phyloP scores from a whole-genome alignment of 106 monocot genomes.

The Hemerocallis citrina region DNA sequence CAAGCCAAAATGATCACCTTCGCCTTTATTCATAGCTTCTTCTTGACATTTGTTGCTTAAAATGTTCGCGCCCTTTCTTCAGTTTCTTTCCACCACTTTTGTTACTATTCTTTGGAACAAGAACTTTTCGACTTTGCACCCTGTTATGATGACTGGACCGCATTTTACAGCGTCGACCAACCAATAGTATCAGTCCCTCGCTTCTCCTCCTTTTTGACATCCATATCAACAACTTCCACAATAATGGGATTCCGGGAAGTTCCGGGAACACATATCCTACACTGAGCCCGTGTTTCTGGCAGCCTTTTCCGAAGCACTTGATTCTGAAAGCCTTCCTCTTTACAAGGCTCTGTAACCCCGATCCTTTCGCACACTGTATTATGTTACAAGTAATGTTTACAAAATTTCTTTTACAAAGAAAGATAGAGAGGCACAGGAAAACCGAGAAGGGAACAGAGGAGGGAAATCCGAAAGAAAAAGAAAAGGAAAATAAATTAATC shows the following conservation, averaged over 20 bases:
- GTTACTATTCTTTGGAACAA: constrained; percentile 21
- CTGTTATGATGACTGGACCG: constrained; percentile 61
- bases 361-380: constrained; percentile 67
- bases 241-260: constrained; percentile 52
- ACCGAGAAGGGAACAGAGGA: too few relatives aligned
- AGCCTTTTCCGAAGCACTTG: constrained; percentile 70
- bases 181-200: constrained; percentile 69
- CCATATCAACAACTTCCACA: constrained; percentile 73
- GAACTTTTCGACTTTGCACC: constrained; percentile 70
- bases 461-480: too few relatives aligned
- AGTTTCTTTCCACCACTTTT: constrained; percentile 6
- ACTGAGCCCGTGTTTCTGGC: constrained; percentile 55
- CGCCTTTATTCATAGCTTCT: constrained; percentile 36
- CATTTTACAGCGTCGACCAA: constrained; percentile 56
- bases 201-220: constrained; percentile 53
- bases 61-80: constrained; percentile 26
- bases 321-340: constrained; percentile 74
- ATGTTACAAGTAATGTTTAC: too few relatives aligned
- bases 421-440: too few relatives aligned
- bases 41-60: constrained; percentile 18
- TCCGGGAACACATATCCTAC: constrained; percentile 52
- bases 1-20: constrained; percentile 56
- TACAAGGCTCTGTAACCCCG: constrained; percentile 55
- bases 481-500: too few relatives aligned
- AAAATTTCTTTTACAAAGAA: too few relatives aligned